Conservation (phyloP, 352 stramenopile genomes). For the Globisporangium nodosum region DNA sequence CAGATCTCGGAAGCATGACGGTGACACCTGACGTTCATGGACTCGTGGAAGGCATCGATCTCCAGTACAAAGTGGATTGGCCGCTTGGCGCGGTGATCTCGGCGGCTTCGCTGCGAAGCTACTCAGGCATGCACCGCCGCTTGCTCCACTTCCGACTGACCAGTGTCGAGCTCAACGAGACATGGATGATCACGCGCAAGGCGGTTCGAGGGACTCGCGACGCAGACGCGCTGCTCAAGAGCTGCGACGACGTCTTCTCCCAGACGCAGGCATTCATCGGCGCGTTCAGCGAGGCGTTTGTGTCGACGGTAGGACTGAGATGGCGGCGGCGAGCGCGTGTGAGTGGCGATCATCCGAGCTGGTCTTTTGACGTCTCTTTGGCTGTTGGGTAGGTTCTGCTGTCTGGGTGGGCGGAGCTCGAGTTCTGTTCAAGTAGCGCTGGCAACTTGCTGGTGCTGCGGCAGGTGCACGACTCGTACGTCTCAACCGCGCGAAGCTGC, state of each 20-base stretch:
- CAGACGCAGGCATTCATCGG: constrained; percentile 34
- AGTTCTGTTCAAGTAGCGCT: constrained; percentile 12
- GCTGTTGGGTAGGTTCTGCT: constrained; percentile 28
- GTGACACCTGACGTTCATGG: constrained; percentile 22
- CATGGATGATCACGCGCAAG: constrained; percentile 28
- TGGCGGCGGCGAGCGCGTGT: not conserved
- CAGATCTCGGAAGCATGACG: constrained; percentile 33
- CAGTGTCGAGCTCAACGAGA: constrained; percentile 32
- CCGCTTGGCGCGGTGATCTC: constrained; percentile 45
- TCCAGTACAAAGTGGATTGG: constrained; percentile 43
- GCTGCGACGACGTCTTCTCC: constrained; percentile 27
- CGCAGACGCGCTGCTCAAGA: constrained; percentile 15
- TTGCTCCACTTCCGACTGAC: constrained; percentile 41
- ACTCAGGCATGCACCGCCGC: constrained; percentile 38
- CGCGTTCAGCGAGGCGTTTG: constrained; percentile 47
- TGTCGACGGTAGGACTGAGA: constrained; percentile 21
- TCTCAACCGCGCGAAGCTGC: constrained; percentile 22
- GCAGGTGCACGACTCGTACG: constrained; percentile 29
- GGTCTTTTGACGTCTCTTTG: not conserved
- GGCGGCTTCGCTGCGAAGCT: constrained; percentile 21
- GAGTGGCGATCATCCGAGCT: not conserved
- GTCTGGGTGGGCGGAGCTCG: constrained; percentile 29
- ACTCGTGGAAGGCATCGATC: constrained; percentile 39
- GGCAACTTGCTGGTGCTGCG: constrained; percentile 26
- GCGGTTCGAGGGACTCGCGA: constrained; percentile 14